Percentiles rank a stretch among this genome's conserved stretches.
Conservation (phyloP, 345 rosid genomes). For the Eucalyptus lansdowneana region DNA sequence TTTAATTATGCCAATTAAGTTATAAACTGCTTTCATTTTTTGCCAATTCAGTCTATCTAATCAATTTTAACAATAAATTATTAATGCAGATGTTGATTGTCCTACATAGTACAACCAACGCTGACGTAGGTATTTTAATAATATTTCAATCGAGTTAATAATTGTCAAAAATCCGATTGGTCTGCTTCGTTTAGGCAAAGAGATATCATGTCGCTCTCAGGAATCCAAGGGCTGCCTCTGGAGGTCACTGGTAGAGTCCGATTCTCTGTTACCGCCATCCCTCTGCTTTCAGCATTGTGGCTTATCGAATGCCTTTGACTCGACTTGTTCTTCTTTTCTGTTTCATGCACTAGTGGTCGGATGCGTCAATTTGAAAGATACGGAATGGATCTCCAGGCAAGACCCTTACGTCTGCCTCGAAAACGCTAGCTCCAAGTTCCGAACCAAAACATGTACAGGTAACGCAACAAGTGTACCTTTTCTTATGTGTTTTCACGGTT, state of each 20-base stretch:
- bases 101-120: accelerated
- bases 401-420: conserved; percentile 7
- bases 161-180: background rate
- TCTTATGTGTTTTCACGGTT: background rate
- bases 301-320: background rate
- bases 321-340: background rate
- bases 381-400: conserved; percentile 8
- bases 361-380: conserved; percentile 3
- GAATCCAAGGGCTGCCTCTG: conserved; percentile 43
- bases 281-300: background rate
- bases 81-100: accelerated
- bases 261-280: background rate
- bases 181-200: background rate
- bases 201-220: conserved; percentile 11
- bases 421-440: background rate
- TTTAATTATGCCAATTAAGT: accelerated
- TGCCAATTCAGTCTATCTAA: accelerated
- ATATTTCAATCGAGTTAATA: no score
- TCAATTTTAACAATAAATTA: no score
- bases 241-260: conserved; percentile 32
- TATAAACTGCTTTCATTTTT: accelerated
- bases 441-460: conserved; percentile 8
- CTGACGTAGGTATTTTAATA: accelerated
- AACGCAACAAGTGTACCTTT: background rate
- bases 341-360: background rate